These are phyloP conservation scores for Apophysomyces elegans DNA, from an alignment of 371 early-diverging fungal species.

Conservation along the genomic window DNA sequence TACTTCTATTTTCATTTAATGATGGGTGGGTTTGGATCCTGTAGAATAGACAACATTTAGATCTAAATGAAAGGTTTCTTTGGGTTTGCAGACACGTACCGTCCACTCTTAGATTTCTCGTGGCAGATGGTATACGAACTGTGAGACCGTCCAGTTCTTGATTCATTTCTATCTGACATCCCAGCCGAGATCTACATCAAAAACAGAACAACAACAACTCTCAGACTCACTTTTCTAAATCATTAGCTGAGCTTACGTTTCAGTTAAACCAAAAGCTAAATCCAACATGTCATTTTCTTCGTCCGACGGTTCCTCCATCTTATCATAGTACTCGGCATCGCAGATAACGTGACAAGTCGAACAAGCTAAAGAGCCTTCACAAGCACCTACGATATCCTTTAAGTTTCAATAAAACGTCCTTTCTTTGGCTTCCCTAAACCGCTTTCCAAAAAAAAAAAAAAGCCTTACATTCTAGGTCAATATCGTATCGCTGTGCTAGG, in stretches of 20 bases:
- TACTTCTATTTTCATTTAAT: conserved; percentile 23
- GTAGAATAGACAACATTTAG: not conserved
- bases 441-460: no score
- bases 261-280: conserved; percentile 96
- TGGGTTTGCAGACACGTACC: conserved; percentile 49
- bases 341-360: conserved; percentile 98
- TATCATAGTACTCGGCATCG: conserved; percentile 85
- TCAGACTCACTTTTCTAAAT: not conserved
- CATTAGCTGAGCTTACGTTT: conserved; percentile 69
- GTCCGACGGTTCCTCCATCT: conserved; percentile 92
- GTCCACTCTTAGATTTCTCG: conserved; percentile 96
- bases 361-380: conserved; percentile 97
- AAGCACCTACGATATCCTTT: conserved; percentile 74
- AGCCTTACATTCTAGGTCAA: conserved; percentile 91
- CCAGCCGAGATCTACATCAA: conserved; percentile 84
- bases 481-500: conserved; percentile 93
- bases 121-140: conserved; percentile 93
- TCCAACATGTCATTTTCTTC: conserved; percentile 99
- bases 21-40: conserved; percentile 56
- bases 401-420: not conserved
- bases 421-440: not conserved
- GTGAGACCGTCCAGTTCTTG: conserved; percentile 87
- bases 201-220: not conserved
- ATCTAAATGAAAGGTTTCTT: not conserved
- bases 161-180: conserved; percentile 94